phyloP scores from a whole-genome alignment of 2,329 filamentous ascomycete species.

The Zasmidium cellare region DNA sequence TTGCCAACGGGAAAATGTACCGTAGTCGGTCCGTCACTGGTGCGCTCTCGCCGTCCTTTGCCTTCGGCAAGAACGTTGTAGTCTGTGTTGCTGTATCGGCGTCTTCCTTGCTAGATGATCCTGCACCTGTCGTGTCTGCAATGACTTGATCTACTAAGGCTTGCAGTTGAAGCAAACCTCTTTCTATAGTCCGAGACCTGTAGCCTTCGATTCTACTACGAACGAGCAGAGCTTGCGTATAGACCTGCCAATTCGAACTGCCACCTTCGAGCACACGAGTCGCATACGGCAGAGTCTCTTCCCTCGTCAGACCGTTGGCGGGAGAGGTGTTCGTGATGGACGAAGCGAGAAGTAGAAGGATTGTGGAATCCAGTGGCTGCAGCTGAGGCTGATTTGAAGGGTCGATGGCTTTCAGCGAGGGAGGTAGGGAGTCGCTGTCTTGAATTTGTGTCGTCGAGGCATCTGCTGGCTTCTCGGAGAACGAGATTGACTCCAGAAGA shows the following conservation, averaged over 20 bases:
- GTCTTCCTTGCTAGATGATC: slow-evolving; percentile 20
- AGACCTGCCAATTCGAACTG: slow-evolving; percentile 95
- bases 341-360: slow-evolving; percentile 75
- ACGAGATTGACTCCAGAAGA: slow-evolving; percentile 81
- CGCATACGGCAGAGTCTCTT: slow-evolving; percentile 90
- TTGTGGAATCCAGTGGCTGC: slow-evolving; percentile 81
- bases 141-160: slow-evolving; percentile 94
- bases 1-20: slow-evolving; percentile 80
- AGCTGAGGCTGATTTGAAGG: slow-evolving; percentile 82
- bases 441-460: slow-evolving; percentile 40
- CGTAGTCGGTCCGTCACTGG: slow-evolving; percentile 72
- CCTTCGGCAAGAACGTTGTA: slow-evolving; percentile 73
- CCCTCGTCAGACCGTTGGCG: slow-evolving; percentile 79
- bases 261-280: slow-evolving; percentile 83
- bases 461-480: slow-evolving; percentile 56
- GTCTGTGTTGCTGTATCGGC: slow-evolving; percentile 53
- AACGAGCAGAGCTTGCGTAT: slow-evolving; percentile 88
- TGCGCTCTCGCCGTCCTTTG: slow-evolving; percentile 75
- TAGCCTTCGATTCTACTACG: slow-evolving; percentile 88
- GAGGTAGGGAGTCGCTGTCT: slow-evolving; percentile 57
- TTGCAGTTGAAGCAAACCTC: slow-evolving; percentile 88
- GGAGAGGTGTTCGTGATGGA: slow-evolving; percentile 90
- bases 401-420: slow-evolving; percentile 63
- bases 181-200: slow-evolving; percentile 80
- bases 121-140: slow-evolving; percentile 64